phyloP scores from a whole-genome alignment of 2,329 filamentous ascomycete genomes.

The Macrophomina tecta region DNA sequence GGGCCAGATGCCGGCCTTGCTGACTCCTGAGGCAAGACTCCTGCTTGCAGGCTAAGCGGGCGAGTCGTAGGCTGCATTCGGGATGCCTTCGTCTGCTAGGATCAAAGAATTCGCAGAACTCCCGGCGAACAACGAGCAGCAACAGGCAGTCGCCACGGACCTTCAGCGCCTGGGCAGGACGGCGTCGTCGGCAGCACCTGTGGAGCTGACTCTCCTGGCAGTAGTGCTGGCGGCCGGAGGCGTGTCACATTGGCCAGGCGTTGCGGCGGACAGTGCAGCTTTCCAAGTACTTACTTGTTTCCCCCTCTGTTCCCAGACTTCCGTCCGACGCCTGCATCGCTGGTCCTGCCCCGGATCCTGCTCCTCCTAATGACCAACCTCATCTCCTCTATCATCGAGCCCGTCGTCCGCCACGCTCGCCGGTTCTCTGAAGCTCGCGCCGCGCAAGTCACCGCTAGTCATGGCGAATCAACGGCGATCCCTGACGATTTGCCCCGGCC shows the following conservation, averaged over 20 bases:
- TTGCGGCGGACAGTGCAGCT: conserved; percentile 15
- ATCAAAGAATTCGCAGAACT: background rate
- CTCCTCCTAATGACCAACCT: conserved; percentile 42
- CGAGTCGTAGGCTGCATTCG: background rate
- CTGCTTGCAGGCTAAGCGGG: background rate
- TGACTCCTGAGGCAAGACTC: background rate
- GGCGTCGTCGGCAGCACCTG: conserved; percentile 8
- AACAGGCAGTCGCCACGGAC: background rate
- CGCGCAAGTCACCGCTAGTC: conserved; percentile 16
- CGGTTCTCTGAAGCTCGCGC: conserved; percentile 40
- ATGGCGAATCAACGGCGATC: conserved; percentile 27
- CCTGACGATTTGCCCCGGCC: conserved; percentile 25
- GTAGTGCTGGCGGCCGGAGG: conserved; percentile 16
- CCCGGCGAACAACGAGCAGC: background rate
- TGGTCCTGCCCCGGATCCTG: background rate
- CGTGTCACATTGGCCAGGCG: conserved; percentile 14
- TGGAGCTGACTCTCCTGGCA: conserved; percentile 19
- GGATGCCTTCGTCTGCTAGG: background rate
- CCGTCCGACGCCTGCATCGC: conserved; percentile 16
- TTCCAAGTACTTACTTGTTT: conserved; percentile 4
- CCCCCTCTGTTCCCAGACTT: conserved; percentile 23
- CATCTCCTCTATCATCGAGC: conserved; percentile 48
- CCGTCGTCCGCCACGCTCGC: conserved; percentile 47
- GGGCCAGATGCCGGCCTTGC: background rate
- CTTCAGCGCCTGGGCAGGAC: conserved; percentile 1